Percentiles rank a stretch among this genome's conserved stretches.
Evolutionary conservation across 495 filamentous ascomycete genomes (phyloP).

Genomic region (Penicillium desertorum): DNA sequence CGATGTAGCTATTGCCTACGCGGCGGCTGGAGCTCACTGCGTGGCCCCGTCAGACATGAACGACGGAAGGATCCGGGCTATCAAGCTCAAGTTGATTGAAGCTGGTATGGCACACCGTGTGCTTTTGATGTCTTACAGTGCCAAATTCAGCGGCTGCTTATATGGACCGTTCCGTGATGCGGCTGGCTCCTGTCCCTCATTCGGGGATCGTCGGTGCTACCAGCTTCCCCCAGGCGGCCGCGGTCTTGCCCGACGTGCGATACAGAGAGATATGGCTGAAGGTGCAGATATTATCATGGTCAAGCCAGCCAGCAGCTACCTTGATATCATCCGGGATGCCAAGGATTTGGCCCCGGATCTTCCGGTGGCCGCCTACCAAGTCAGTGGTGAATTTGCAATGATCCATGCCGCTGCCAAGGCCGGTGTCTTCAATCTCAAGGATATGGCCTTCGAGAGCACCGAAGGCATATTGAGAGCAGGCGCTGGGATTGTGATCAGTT

Average conservation of each 20-base stretch:
- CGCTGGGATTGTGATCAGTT: conserved; percentile 86
- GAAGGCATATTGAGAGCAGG: conserved; percentile 92
- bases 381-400: conserved; percentile 97
- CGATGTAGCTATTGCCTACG: conserved; percentile 90
- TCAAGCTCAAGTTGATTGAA: conserved; percentile 94
- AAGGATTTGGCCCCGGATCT: conserved; percentile 88
- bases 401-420: conserved; percentile 94
- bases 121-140: conserved; percentile 94
- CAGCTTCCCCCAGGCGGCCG: conserved; percentile 90
- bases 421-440: conserved; percentile 94
- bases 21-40: conserved; percentile 89
- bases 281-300: conserved; percentile 99
- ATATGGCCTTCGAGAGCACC: conserved; percentile 91
- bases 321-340: conserved; percentile 95
- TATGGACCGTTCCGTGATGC: conserved; percentile 98
- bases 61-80: conserved; percentile 91
- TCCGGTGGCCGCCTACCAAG: conserved; percentile 93
- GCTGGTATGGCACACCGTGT: conserved; percentile 83
- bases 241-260: conserved; percentile 90
- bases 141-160: conserved; percentile 93
- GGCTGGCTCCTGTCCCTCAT: conserved; percentile 86
- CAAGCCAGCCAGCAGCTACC: conserved; percentile 89
- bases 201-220: conserved; percentile 94
- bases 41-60: conserved; percentile 99
- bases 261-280: conserved; percentile 83